Evolutionary conservation across 2,329 filamentous ascomycete genomes (phyloP), one percentile per base, ranked within the genome.

Genomic region (Colletotrichum horii): DNA sequence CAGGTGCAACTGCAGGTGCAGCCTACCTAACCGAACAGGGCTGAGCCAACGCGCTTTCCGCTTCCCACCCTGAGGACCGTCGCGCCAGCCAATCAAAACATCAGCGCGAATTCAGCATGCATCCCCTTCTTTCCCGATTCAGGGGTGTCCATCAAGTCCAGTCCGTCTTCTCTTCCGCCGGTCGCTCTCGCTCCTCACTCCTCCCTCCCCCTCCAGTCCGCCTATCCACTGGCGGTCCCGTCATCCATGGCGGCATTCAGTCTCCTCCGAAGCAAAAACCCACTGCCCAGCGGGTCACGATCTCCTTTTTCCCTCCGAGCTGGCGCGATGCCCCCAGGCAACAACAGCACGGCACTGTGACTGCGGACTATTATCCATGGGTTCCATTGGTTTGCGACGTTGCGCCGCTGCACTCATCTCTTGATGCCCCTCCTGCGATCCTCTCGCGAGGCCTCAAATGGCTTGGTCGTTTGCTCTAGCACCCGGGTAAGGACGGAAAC

Each of bases 1-100:
- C 55, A 58, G 22, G 8, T 58, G 55, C 22, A 58, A 28, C 14
- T 24, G 55, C 55, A 24, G 26, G 26, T 24, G 22, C 43, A 52
- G 55, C n/a, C n/a, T n/a, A n/a, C n/a, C 52, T 64, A 69, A 38
- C 70, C 70, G 58, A 76, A 65, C 74, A 76, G 64, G 74, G 74
- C 74, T 76, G 74, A 76, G 74, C 73, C 70, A 75, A 75, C 70
- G 70, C 58, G 70, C 62, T 75, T 75, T 65, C 64, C 58, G 64
- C 64, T 58, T 58, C 64, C 30, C 61, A 22, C 32, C 64, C 56
- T 56, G 43, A 56, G 69, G 43, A 26, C 43, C 38, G n/a, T 7
- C 16, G 16, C 28, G 30, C 64, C 22, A 24, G 38, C 69, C 73
- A 75, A 75, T 75, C 69, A 56, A 26, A 34, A 34, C 26, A 7